phyloP scores from a whole-genome alignment of 208 protist genomes.

The Wallacemonas sp. region DNA sequence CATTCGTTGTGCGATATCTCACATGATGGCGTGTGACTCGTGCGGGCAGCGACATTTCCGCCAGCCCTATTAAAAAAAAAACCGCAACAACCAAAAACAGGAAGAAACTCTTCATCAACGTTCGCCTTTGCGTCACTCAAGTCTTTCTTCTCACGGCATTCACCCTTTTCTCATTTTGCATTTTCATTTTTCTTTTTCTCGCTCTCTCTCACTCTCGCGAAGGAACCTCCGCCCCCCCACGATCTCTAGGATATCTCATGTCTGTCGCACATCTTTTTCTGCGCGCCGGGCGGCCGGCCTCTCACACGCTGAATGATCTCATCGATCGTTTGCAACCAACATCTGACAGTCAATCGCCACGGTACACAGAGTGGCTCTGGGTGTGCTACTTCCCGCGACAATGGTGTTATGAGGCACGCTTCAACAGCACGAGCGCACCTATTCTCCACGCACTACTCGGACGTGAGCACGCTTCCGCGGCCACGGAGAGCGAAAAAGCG shows the following conservation, averaged over 20 bases:
- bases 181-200: background rate
- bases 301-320: conserved; percentile 6
- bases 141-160: too few relatives aligned
- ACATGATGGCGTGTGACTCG: too few relatives aligned
- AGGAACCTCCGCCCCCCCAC: too few relatives aligned
- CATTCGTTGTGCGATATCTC: too few relatives aligned
- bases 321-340: conserved; percentile 23
- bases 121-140: too few relatives aligned
- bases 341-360: conserved; percentile 13
- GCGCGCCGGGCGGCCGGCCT: conserved; percentile 38
- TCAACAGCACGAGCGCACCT: conserved; percentile 44
- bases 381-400: conserved; percentile 44
- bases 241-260: conserved; percentile 28
- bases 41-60: too few relatives aligned
- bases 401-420: conserved; percentile 46
- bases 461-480: background rate
- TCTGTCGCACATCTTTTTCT: conserved; percentile 51
- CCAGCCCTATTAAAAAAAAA: too few relatives aligned
- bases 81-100: too few relatives aligned
- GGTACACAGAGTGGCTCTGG: conserved; percentile 46
- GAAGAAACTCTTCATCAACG: background rate
- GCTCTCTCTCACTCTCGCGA: conserved; percentile 7
- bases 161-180: too few relatives aligned
- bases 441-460: conserved; percentile 52
- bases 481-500: background rate